A percentile compares a stretch with the other conserved stretches of the same genome.
These are phyloP conservation scores for Aspergillus candidus DNA, from an alignment of 2,329 filamentous ascomycete species.

Conservation along the genomic window DNA sequence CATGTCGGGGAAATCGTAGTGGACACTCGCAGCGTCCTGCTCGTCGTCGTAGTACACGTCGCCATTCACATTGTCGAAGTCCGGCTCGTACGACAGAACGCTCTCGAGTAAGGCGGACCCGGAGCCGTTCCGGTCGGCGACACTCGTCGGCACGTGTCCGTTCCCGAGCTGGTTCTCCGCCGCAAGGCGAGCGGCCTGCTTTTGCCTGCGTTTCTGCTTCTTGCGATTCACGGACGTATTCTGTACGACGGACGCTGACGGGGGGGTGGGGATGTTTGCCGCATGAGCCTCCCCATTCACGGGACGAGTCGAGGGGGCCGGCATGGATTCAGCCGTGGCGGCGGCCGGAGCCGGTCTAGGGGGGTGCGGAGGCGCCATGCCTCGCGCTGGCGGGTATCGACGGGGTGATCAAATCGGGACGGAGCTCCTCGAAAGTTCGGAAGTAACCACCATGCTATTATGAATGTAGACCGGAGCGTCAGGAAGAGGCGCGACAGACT, in stretches of 20 bases:
- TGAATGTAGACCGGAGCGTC: constrained; percentile 5
- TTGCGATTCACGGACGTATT: constrained; percentile 70
- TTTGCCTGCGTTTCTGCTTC: constrained; percentile 89
- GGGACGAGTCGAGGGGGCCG: constrained; percentile 20
- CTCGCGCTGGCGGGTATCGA: constrained; percentile 5
- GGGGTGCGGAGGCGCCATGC: constrained; percentile 16
- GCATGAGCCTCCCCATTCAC: constrained; percentile 26
- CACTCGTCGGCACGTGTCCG: constrained; percentile 19
- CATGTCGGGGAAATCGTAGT: constrained; percentile 12
- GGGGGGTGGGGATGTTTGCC: constrained; percentile 10
- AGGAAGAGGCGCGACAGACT: background rate
- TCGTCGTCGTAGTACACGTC: constrained; percentile 53
- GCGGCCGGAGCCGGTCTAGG: constrained; percentile 18
- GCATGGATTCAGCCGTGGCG: constrained; percentile 26
- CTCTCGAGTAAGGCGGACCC: constrained; percentile 23
- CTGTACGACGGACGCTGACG: constrained; percentile 13
- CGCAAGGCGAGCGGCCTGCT: constrained; percentile 67
- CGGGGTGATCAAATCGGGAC: constrained; percentile 1
- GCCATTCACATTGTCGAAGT: constrained; percentile 41
- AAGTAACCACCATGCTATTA: constrained; percentile 14
- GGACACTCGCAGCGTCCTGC: constrained; percentile 37
- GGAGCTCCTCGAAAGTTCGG: constrained; percentile 9
- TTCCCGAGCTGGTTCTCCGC: constrained; percentile 44
- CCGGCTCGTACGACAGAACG: constrained; percentile 25
- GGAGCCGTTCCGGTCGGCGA: constrained; percentile 31